Conservation (phyloP, 148 eudicot genomes). For the Chenopodium suecicum region DNA sequence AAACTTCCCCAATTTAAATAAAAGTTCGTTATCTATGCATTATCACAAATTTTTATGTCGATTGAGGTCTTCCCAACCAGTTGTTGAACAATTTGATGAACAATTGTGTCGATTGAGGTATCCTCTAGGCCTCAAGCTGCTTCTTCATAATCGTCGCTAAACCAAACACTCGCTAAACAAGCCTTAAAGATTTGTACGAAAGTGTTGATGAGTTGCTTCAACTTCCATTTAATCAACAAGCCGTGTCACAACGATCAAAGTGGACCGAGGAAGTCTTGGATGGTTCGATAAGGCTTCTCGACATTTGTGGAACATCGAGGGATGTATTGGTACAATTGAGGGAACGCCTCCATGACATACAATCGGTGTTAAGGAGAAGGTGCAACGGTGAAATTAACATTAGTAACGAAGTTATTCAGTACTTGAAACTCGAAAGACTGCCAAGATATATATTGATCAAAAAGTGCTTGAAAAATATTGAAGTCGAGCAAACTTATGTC, state of each 20-base stretch:
- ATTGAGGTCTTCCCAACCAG: constrained; percentile 6
- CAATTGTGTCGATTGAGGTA: constrained; percentile 24
- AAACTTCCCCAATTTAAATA: too few relatives aligned
- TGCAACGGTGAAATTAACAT: constrained; percentile 23
- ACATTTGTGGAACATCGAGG: not conserved
- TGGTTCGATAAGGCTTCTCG: too few relatives aligned
- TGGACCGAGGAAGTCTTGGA: constrained; percentile 1
- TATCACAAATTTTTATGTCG: too few relatives aligned
- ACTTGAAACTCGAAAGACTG: constrained; percentile 23
- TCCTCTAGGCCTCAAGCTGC: constrained; percentile 15
- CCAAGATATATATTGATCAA: constrained; percentile 24
- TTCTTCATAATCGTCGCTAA: constrained; percentile 29
- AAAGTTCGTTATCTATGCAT: too few relatives aligned
- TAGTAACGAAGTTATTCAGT: not conserved
- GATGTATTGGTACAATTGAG: constrained; percentile 27
- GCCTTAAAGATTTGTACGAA: constrained; percentile 22
- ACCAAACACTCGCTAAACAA: constrained; percentile 17
- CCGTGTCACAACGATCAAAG: constrained; percentile 3
- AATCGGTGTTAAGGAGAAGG: constrained; percentile 32
- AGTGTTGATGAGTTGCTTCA: constrained; percentile 34
- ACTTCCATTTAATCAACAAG: constrained; percentile 22
- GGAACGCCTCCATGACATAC: constrained; percentile 24
- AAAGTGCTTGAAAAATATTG: constrained; percentile 22
- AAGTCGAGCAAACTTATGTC: not conserved
- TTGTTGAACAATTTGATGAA: constrained; percentile 17